A percentile compares a stretch with the other conserved stretches of the same genome.
These are phyloP conservation scores for Pichia sp. DNA, from an alignment of 1,139 yeast genomes.

Conservation along the genomic window DNA sequence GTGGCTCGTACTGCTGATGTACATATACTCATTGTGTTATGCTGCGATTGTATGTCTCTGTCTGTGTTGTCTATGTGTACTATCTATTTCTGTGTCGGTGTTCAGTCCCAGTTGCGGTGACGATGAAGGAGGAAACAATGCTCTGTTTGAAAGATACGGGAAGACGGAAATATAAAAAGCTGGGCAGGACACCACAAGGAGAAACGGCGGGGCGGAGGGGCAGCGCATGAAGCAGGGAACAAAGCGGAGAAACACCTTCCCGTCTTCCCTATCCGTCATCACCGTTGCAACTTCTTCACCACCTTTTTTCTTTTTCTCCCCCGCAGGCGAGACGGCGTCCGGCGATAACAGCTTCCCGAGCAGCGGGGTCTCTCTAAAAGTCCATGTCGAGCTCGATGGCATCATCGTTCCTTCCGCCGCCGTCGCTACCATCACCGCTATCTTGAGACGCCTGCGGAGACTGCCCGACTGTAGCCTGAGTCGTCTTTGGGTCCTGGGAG, in stretches of 20 bases:
- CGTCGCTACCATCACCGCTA: slow-evolving; percentile 7
- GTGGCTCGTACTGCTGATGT: neutral
- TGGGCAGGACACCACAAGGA: neutral
- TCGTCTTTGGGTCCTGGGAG: slow-evolving; percentile 32
- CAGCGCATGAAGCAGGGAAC: neutral
- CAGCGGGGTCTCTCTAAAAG: neutral
- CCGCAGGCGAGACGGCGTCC: slow-evolving; percentile 1
- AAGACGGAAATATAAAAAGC: neutral
- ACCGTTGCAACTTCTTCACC: neutral
- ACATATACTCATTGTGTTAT: no score
- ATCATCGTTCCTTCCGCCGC: slow-evolving; percentile 48
- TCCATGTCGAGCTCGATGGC: slow-evolving; percentile 64
- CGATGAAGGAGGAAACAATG: neutral
- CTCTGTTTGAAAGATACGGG: neutral
- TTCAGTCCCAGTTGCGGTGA: no score
- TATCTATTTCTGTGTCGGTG: no score
- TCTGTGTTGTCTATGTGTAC: no score
- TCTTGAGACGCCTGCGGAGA: slow-evolving; percentile 3
- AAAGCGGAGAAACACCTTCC: slow-evolving; percentile 1
- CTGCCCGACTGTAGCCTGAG: slow-evolving; percentile 21
- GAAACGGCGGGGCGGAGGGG: neutral
- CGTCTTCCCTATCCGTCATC: neutral
- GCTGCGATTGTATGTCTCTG: no score
- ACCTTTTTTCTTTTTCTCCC: neutral
- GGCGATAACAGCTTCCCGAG: neutral